Base-by-base conservation (phyloP, 2,329 filamentous ascomycete species). In the Trichoderma polysporum region DNA sequence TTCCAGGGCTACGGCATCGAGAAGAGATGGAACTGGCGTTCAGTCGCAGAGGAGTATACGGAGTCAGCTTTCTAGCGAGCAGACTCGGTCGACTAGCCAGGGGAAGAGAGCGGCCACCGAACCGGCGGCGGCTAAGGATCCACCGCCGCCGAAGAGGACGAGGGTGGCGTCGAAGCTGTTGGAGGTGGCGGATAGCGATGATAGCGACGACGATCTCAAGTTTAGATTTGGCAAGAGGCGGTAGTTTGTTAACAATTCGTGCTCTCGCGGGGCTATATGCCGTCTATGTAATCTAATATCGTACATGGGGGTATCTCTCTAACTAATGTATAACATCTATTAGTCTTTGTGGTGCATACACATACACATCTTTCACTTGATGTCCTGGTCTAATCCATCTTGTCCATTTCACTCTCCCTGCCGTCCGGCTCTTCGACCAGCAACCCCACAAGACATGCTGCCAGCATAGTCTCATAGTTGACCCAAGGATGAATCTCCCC, bases 401-500 rank as follows among this genome's bases (percentile, higher is more conserved):
- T 80, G 39, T 89, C 86, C 85, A 88, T 86, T 29, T 77, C 76
- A 19, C 76, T 80, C 52, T 74, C 73, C 7, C 74, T 77, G 1
- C 60, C 79, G 74, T 41, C 75, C 0, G 75, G 74, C 73, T 91
- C 89, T 0, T 85, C 84, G 6, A 91, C 88, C 64, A 88, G 77
- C 59, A 91, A 79, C 1, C 89, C 89, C 17, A 91, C 79, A 68
- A 91, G 76, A 73, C 88, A 91, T 5, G 83, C 83, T 31, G 83
- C 79, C 67, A 91, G 75, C 89, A 91, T 91, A 2, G 86, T 86
- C 78, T 91, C 88, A 73, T 88, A 90, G 76, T 91, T 91, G 29
- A 91, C 89, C 89, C 89, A 91, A 2, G 88, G 86, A 74, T 91
- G 89, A 9, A 90, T 82, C 78, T 90, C 86, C 9, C 84, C 86